Conservation (phyloP, 805 yeast species). For the Lipomyces yamadae region DNA sequence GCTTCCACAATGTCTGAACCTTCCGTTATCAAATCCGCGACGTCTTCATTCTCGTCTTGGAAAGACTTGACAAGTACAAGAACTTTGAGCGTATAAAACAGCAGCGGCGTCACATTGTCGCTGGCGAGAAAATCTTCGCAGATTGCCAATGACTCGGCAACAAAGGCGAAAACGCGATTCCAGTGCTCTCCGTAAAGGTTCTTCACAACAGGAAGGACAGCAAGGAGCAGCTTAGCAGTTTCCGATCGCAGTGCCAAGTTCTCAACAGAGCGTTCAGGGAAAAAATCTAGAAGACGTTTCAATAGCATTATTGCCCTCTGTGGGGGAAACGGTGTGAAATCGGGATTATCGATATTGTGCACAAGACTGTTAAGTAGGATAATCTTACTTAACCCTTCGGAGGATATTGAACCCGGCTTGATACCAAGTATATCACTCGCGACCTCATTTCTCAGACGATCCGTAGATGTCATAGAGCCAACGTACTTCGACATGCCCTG, state of each 20-base stretch:
- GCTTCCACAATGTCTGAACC: conserved; percentile 15
- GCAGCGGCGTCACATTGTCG: conserved; percentile 25
- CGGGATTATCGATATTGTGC: conserved; percentile 44
- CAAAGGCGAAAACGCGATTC: conserved; percentile 11
- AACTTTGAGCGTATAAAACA: conserved; percentile 53
- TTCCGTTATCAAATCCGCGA: conserved; percentile 48
- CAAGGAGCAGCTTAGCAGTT: conserved; percentile 42
- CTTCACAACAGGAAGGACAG: conserved; percentile 36
- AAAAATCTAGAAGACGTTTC: conserved; percentile 59
- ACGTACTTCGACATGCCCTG: conserved; percentile 46
- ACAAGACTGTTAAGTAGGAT: conserved; percentile 53
- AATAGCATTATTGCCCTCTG: conserved; percentile 70
- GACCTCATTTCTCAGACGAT: conserved; percentile 61
- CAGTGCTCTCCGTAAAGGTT: conserved; percentile 39
- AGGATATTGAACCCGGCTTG: conserved; percentile 49
- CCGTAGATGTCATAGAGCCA: conserved; percentile 49
- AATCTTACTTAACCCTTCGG: conserved; percentile 54
- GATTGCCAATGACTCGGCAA: conserved; percentile 10
- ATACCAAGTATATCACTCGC: conserved; percentile 70
- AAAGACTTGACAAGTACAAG: conserved; percentile 45
- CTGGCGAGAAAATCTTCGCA: conserved; percentile 15
- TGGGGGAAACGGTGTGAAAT: conserved; percentile 56
- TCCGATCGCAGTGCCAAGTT: conserved; percentile 29
- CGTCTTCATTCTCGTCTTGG: conserved; percentile 38
- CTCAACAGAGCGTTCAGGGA: conserved; percentile 39